Conservation (phyloP, 345 rosid genomes). For the Citrus cavaleriei region DNA sequence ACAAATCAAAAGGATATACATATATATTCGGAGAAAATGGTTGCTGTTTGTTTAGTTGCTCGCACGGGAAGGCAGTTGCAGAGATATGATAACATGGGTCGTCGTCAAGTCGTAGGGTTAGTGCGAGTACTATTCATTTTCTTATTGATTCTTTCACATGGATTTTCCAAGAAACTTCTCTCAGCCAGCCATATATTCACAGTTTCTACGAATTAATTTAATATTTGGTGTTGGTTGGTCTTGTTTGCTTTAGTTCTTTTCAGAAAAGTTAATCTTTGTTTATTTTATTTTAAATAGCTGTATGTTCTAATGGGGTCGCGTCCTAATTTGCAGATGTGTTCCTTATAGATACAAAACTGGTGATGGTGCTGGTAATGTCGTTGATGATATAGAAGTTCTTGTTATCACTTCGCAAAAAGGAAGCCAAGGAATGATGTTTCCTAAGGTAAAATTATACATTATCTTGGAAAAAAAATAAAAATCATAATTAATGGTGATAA, state of each 20-base stretch:
- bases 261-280: too few relatives aligned
- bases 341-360: slow-evolving; percentile 60
- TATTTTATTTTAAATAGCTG: neutral
- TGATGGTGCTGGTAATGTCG: slow-evolving; percentile 22
- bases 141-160: too few relatives aligned
- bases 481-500: neutral
- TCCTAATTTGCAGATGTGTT: slow-evolving; percentile 51
- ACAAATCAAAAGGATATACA: neutral
- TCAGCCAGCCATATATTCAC: neutral
- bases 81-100: slow-evolving; percentile 59
- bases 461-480: neutral
- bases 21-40: neutral
- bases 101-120: slow-evolving; percentile 89
- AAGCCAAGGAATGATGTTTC: slow-evolving; percentile 69
- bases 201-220: too few relatives aligned
- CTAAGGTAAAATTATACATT: slow-evolving; percentile 50
- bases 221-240: too few relatives aligned
- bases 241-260: too few relatives aligned
- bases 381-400: slow-evolving; percentile 61
- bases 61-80: slow-evolving; percentile 74
- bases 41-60: slow-evolving; percentile 58
- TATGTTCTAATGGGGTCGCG: neutral
- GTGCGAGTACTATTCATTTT: neutral
- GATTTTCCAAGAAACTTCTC: neutral
- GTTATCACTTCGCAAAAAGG: slow-evolving; percentile 79